Evolutionary conservation across 2,329 filamentous ascomycete genomes (phyloP).

Genomic region (Aschersonia sp.): DNA sequence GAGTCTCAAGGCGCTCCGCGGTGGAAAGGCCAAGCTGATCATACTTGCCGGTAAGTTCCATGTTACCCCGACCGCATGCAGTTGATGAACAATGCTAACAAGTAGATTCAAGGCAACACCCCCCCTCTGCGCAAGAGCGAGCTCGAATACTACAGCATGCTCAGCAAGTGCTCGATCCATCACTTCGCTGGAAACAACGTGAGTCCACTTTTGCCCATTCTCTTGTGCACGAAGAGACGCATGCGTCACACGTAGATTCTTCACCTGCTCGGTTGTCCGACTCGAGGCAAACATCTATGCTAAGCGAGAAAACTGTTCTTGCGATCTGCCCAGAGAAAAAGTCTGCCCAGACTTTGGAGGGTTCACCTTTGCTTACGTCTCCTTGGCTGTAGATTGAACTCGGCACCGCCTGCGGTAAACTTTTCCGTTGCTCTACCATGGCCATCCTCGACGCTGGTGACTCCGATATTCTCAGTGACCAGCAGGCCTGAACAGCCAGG

Average conservation of each 20-base stretch:
- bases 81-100: background rate
- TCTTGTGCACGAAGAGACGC: background rate
- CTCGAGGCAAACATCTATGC: too few species aligned
- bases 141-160: conserved; percentile 89
- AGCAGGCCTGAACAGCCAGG: conserved; percentile 37
- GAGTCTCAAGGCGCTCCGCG: conserved; percentile 66
- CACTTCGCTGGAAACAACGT: conserved; percentile 99
- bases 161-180: conserved; percentile 89
- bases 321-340: conserved; percentile 76
- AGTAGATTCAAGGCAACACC: conserved; percentile 51
- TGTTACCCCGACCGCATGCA: conserved; percentile 23
- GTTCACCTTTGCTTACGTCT: conserved; percentile 47
- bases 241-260: too few species aligned
- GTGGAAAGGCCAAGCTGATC: conserved; percentile 96
- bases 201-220: conserved; percentile 33
- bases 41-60: conserved; percentile 58
- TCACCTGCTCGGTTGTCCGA: too few species aligned
- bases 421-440: conserved; percentile 97
- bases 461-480: conserved; percentile 88
- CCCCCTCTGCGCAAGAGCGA: conserved; percentile 96
- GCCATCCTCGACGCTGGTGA: conserved; percentile 93
- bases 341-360: conserved; percentile 80
- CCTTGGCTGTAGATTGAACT: conserved; percentile 69
- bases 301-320: conserved; percentile 8
- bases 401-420: conserved; percentile 95